Conservation (phyloP, 768 basidiomycete species). For the Tricholoma hemisulphureum region DNA sequence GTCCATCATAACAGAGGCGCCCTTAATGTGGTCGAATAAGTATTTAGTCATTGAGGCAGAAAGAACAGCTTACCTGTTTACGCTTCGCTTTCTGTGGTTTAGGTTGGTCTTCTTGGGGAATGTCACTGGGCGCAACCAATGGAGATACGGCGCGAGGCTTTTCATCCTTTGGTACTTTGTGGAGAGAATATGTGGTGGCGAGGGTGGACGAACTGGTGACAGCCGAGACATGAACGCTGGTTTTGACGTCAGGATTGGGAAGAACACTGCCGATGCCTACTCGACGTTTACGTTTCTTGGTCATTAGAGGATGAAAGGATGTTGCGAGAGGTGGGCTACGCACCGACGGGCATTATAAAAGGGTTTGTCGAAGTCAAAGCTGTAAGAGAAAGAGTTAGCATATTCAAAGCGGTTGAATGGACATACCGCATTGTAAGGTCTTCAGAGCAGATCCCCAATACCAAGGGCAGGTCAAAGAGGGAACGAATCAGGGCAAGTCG, state of each 20-base stretch:
- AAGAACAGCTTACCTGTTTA: background rate
- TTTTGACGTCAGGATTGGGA: background rate
- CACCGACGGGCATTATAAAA: too few relatives aligned
- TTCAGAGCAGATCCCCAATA: too few relatives aligned
- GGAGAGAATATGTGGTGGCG: background rate
- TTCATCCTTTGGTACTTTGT: background rate
- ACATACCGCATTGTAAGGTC: too few relatives aligned
- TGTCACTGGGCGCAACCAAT: background rate
- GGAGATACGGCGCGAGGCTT: background rate
- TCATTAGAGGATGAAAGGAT: background rate
- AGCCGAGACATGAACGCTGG: background rate
- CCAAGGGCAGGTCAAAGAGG: too few relatives aligned
- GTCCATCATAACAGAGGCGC: conserved; percentile 8
- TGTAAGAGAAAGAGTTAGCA: too few relatives aligned
- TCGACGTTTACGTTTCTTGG: background rate
- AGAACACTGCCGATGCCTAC: background rate
- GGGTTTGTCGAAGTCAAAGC: too few relatives aligned
- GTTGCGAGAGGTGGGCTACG: too few relatives aligned
- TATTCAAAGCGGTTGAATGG: too few relatives aligned
- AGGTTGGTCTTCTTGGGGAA: background rate
- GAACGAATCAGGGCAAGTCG: too few relatives aligned
- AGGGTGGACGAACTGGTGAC: background rate
- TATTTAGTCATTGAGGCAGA: background rate
- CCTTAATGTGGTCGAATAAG: background rate
- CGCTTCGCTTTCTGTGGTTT: background rate